Base-by-base conservation (phyloP, 352 stramenopile species). In the Phytophthora gonapodyides region DNA sequence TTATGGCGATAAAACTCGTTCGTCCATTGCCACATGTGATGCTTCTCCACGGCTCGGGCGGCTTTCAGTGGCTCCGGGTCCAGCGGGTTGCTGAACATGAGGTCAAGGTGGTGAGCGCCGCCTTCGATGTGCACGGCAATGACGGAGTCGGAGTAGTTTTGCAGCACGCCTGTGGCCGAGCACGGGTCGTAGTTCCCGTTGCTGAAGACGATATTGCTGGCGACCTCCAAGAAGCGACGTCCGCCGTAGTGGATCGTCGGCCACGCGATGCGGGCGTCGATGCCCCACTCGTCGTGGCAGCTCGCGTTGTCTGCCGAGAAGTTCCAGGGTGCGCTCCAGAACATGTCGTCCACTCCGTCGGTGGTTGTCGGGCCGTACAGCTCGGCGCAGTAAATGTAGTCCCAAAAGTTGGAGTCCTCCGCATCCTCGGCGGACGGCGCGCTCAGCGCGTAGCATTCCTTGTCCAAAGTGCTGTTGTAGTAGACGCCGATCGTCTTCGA, bases 161-260 rank as follows among this genome's bases (percentile, higher is more conserved):
- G 48, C 21, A 82, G 74, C n/a, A 97, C 80, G 19, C 89, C 91
- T 24, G 75, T 88, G 30, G 76, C 79, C 12, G 65, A 75, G 83
- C 87, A 97, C 16, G 91, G n/a, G n/a, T 98, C 90, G 17, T 90
- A 78, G 37, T 94, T 75, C 88, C 91, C 21, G 63, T 97, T 96
- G 35, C 80, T 93, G 57, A 97, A 96, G n/a, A 97, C 77, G 54
- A n/a, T n/a, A n/a, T n/a, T n/a, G n/a, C 83, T 94, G 30, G 69
- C 54, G 11, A 50, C 43, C 7, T 64, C 36, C 15, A 87, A 27
- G 5, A 63, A 64, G 11, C 67, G 62, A 11, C 62, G 72, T 41
- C 67, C 73, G 45, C 78, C 80, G 53, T 74, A 89, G 43, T 82
- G 51, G 15, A 62, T 79, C 17, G 70, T 56, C 0, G 73, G 69